Evolutionary conservation across 1,284 basidiomycete species (phyloP).

Genomic region (Microbotryum scabiosae): DNA sequence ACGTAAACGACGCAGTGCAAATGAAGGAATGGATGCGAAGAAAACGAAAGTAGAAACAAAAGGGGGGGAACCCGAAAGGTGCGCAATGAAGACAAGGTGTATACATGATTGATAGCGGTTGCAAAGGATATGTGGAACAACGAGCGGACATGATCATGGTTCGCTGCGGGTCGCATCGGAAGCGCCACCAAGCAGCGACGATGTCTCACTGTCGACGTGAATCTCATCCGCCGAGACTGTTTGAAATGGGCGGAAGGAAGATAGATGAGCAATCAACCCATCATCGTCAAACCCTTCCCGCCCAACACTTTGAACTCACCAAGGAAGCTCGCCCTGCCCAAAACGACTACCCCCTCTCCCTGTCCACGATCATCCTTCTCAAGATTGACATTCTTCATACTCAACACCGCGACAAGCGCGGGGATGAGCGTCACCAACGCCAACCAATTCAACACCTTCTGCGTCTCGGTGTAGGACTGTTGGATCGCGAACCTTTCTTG

Average conservation of each 20-base stretch:
- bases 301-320: conserved; percentile 6
- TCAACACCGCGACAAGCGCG: conserved; percentile 20
- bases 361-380: conserved; percentile 14
- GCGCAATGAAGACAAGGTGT: no score
- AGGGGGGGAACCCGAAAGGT: no score
- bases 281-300: not conserved
- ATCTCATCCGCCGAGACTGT: conserved; percentile 5
- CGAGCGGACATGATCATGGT: no score
- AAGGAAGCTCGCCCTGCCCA: conserved; percentile 26
- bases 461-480: conserved; percentile 32
- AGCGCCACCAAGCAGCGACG: conserved; percentile 10
- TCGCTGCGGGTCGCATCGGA: not conserved
- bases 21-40: no score
- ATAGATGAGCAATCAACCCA: not conserved
- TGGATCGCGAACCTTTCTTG: conserved; percentile 30
- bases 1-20: no score
- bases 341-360: conserved; percentile 28
- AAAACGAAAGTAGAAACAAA: no score
- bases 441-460: conserved; percentile 31
- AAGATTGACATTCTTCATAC: conserved; percentile 32
- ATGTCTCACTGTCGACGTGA: conserved; percentile 10
- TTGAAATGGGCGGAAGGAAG: not conserved
- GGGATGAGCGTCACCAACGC: conserved; percentile 28
- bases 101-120: no score
- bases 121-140: no score